A percentile compares a stretch with the other conserved stretches of the same genome.
Evolutionary conservation across 2,329 filamentous ascomycete genomes (phyloP).

Genomic region (Aspergillus alliaceus): DNA sequence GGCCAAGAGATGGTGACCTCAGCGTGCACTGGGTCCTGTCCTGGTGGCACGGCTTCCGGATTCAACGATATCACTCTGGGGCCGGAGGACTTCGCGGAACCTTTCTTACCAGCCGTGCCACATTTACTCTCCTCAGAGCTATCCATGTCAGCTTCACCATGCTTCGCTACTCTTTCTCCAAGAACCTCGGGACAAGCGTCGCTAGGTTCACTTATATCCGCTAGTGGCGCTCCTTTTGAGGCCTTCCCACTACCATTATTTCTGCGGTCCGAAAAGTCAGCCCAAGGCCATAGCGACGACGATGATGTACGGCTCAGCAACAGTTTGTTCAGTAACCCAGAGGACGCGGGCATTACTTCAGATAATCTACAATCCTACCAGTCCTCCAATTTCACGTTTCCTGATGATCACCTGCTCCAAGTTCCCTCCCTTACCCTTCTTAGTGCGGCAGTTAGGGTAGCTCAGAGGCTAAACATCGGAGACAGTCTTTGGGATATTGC

Average conservation of each 20-base stretch:
- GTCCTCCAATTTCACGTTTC: conserved; percentile 29
- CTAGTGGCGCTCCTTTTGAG: not conserved
- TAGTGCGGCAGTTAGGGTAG: conserved; percentile 50
- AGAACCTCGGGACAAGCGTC: not conserved
- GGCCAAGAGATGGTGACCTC: not conserved
- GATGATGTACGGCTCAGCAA: not conserved
- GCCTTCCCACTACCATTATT: not conserved
- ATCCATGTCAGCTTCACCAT: not conserved
- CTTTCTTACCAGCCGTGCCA: not conserved
- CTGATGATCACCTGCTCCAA: conserved; percentile 53
- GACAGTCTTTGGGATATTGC: conserved; percentile 49
- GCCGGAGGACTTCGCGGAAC: not conserved
- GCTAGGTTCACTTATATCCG: not conserved
- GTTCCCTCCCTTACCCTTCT: conserved; percentile 51
- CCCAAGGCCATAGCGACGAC: not conserved
- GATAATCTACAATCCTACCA: conserved; percentile 10
- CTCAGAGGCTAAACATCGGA: conserved; percentile 46
- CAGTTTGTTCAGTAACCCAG: not conserved
- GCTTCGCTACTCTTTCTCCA: not conserved
- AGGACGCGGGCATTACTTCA: not conserved
- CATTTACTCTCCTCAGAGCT: not conserved
- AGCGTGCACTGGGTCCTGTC: not conserved
- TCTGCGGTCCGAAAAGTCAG: not conserved
- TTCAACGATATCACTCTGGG: not conserved
- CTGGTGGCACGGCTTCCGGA: not conserved